Conservation (phyloP, 2,329 filamentous ascomycete species). For the Didymella exigua region DNA sequence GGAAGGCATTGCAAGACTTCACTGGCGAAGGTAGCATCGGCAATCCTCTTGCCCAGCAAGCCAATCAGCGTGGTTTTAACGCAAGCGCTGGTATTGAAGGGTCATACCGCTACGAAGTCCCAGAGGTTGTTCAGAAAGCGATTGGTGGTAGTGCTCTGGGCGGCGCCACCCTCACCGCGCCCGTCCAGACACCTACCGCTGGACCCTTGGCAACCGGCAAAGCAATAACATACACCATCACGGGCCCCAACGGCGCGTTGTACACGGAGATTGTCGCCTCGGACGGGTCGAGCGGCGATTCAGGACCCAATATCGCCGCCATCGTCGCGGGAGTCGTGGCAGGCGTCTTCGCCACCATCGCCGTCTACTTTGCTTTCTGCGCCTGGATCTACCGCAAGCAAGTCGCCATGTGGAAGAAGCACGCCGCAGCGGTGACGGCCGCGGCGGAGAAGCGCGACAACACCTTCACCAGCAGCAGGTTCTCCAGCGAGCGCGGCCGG, state of each 20-base stretch:
- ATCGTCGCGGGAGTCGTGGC: conserved; percentile 67
- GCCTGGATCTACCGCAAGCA: conserved; percentile 75
- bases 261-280: conserved; percentile 47
- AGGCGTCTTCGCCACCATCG: conserved; percentile 66
- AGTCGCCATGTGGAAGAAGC: conserved; percentile 70
- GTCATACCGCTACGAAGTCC: conserved; percentile 71
- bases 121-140: conserved; percentile 64
- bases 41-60: conserved; percentile 59
- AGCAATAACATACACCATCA: conserved; percentile 70
- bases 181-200: conserved; percentile 65
- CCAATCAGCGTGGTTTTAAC: conserved; percentile 57
- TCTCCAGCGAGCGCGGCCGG: conserved; percentile 31
- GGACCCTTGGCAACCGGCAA: conserved; percentile 75
- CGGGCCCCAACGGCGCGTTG: conserved; percentile 49
- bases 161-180: conserved; percentile 71
- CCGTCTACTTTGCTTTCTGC: conserved; percentile 72
- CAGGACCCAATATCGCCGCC: conserved; percentile 57
- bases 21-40: conserved; percentile 39
- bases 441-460: conserved; percentile 51
- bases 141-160: conserved; percentile 72
- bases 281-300: conserved; percentile 29
- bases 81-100: conserved; percentile 63
- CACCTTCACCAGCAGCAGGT: conserved; percentile 35
- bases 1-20: conserved; percentile 52
- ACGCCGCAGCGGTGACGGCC: conserved; percentile 68